Evolutionary conservation across 1,284 basidiomycete genomes (phyloP), one percentile per base, ranked within the genome.

Genomic region (Ganoderma sp.): DNA sequence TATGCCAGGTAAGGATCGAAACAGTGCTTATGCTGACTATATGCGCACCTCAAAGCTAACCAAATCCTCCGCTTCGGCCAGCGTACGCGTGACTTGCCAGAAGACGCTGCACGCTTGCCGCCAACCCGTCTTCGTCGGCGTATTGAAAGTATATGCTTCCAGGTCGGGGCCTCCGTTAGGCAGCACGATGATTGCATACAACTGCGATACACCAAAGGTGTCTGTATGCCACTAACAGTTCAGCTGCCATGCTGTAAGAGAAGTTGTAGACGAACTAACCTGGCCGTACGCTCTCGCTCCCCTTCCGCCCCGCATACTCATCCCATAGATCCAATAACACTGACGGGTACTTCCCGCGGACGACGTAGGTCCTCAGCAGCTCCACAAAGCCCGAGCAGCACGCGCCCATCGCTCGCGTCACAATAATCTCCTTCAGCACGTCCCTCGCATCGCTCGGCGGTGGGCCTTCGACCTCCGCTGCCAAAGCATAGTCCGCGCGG

Each of bases 141-240:
- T 67, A 43, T 79, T 76, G 75, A 97, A 95, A 7, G 81, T 83
- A 77, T 92, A 95, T 10, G 89, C 84, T 77, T 99, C 97, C 37
- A 99, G 84, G 78, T 99, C 97, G 1, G 87, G 85, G 0, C 97
- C 97, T 19, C 93, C 95, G 75, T 99, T 92, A 0, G 92, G 89
- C 59, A 99, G 86, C 22, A 96, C 89, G 64, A 99, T 91, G 72
- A 99, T 88, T 0, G 90, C 93, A 79, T 97, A 99, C 22, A 88
- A 81, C 78, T 98, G 97, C 1, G 87, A 85, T 4, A 88, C 81
- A 15, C 84, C 81, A 75, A 98, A 93, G 1, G 85, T 85, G 76
- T 93, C 95, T 95, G 19, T 42, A 62, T 63, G 63, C 52, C 32
- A 59, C 17, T 19, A n/a, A 42, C 32, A 32, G 37, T 43, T 65